Evolutionary conservation across 345 rosid species (phyloP).

Genomic region (Gossypium herbaceum): DNA sequence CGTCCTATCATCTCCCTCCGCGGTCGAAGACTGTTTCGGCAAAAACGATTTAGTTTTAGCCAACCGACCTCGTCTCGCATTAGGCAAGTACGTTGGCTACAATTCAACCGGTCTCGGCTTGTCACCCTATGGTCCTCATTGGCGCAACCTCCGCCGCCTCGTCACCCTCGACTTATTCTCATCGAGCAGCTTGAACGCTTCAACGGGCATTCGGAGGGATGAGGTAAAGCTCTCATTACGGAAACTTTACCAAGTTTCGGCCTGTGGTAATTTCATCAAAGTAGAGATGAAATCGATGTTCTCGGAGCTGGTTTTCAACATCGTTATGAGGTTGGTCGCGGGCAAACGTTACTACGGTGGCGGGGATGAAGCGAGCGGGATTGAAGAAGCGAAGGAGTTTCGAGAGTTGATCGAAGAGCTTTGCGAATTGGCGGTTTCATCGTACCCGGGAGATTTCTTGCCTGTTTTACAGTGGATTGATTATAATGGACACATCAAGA

Average conservation of each 20-base stretch:
- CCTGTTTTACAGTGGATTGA: slow-evolving; percentile 34
- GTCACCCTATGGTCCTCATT: neutral
- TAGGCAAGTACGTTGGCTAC: neutral
- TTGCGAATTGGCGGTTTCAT: slow-evolving; percentile 15
- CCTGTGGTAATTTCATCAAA: no score
- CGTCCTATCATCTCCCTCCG: neutral
- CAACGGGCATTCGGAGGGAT: no score
- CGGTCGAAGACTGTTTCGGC: neutral
- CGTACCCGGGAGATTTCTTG: slow-evolving; percentile 35
- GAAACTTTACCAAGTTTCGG: no score
- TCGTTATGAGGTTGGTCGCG: neutral
- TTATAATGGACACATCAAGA: slow-evolving; percentile 29
- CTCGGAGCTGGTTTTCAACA: neutral
- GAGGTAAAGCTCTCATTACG: no score
- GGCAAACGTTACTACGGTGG: slow-evolving; percentile 20
- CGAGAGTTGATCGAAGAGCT: slow-evolving; percentile 27
- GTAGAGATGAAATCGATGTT: neutral
- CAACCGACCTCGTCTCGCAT: neutral
- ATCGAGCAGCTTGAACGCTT: no score
- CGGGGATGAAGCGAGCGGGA: slow-evolving; percentile 22
- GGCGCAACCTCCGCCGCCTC: no score
- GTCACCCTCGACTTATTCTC: no score
- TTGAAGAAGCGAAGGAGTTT: slow-evolving; percentile 30
- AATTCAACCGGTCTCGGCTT: neutral
- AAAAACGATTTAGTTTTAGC: neutral